A percentile compares a stretch with the other conserved stretches of the same genome.
Conservation (phyloP, 2,329 filamentous ascomycete species). For the Sporothrix globosa region DNA sequence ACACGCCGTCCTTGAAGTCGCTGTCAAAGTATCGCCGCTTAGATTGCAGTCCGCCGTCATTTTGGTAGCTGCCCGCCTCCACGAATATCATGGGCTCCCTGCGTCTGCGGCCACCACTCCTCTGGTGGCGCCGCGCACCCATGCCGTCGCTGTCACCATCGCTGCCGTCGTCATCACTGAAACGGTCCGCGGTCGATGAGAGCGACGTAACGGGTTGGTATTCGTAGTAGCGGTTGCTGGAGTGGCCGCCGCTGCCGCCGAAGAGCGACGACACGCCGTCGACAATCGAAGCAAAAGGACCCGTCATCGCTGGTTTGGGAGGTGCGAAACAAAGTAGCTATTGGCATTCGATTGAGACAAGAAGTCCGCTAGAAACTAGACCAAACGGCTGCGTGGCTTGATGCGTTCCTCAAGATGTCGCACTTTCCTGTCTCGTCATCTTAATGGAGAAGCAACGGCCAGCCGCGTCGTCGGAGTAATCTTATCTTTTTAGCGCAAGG, state of each 20-base stretch:
- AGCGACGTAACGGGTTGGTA: constrained; percentile 23
- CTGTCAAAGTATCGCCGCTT: neutral
- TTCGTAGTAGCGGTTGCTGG: neutral
- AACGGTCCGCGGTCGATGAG: neutral
- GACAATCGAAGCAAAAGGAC: constrained; percentile 7
- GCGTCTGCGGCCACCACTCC: neutral
- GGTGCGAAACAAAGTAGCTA: neutral
- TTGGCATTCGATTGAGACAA: neutral
- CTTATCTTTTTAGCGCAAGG: constrained; percentile 14
- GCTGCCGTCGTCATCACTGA: constrained; percentile 14
- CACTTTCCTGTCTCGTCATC: neutral
- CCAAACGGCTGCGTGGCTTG: neutral
- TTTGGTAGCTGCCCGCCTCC: constrained; percentile 15
- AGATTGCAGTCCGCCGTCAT: neutral
- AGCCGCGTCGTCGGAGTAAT: neutral
- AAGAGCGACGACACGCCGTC: constrained; percentile 27
- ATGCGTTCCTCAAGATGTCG: neutral
- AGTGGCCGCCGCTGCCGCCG: constrained; percentile 11
- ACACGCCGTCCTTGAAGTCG: constrained; percentile 25
- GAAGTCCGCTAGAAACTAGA: neutral
- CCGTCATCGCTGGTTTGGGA: constrained; percentile 1
- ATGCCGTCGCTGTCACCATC: constrained; percentile 5
- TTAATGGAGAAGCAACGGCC: constrained; percentile 15
- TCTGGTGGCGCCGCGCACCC: constrained; percentile 1
- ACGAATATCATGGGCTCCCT: constrained; percentile 25